These are phyloP conservation scores for Aurantiochytrium sp. DNA, from an alignment of 108 stramenopile species.

Conservation along the genomic window DNA sequence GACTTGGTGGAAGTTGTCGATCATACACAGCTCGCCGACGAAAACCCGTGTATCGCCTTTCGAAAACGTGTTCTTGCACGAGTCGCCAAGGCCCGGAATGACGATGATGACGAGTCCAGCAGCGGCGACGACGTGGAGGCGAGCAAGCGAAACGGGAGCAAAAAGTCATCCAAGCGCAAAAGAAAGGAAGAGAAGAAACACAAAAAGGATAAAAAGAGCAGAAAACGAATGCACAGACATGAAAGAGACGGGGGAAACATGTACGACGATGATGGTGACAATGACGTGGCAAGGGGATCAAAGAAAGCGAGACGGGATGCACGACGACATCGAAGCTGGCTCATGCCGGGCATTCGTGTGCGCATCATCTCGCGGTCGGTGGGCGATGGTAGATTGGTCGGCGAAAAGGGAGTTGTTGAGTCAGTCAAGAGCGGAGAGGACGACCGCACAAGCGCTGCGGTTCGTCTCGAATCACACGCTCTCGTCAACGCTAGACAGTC, in stretches of 20 bases:
- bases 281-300: background rate
- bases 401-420: background rate
- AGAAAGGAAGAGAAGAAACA: background rate
- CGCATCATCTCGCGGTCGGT: background rate
- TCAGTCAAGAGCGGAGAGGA: background rate
- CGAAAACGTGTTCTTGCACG: background rate
- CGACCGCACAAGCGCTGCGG: too few species aligned
- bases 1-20: background rate
- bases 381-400: background rate
- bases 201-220: background rate
- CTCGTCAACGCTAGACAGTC: background rate
- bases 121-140: background rate
- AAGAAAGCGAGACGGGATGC: background rate
- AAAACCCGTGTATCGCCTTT: background rate
- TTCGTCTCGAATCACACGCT: background rate
- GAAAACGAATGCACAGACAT: too few species aligned
- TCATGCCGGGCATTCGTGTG: background rate
- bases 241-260: background rate
- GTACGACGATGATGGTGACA: background rate
- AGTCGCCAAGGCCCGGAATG: background rate
- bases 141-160: background rate
- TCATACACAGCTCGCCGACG: background rate
- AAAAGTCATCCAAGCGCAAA: background rate
- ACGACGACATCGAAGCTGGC: background rate
- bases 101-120: background rate